phyloP scores from a whole-genome alignment of 805 yeast species.

The Wickerhamiella brachini region DNA sequence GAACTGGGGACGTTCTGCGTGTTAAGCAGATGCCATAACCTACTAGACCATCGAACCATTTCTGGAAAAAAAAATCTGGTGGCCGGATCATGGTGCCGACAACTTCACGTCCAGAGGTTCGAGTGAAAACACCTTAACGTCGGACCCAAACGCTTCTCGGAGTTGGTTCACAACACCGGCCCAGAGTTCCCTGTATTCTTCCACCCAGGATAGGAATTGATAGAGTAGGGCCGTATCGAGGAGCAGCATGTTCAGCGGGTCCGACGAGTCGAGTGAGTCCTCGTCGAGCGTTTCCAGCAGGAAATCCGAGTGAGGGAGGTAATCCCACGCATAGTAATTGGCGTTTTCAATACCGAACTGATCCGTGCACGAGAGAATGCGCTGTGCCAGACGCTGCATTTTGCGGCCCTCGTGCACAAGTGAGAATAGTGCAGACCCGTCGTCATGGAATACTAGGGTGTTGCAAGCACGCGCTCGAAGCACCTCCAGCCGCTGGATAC shows the following conservation, averaged over 20 bases:
- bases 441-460: background rate
- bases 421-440: background rate
- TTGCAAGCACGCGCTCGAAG: background rate
- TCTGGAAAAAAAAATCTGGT: background rate
- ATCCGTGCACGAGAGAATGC: background rate
- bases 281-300: background rate
- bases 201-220: background rate
- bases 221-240: background rate
- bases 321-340: background rate
- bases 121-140: background rate
- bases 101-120: background rate
- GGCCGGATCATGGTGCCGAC: background rate
- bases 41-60: slow-evolving; percentile 67
- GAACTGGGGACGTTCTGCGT: slow-evolving; percentile 99
- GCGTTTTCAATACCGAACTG: background rate
- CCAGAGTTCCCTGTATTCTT: background rate
- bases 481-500: background rate
- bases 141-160: background rate
- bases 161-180: background rate
- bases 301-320: background rate
- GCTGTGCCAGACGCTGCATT: background rate
- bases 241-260: background rate
- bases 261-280: background rate
- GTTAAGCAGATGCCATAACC: slow-evolving; percentile 99
- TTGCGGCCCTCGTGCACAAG: background rate